These are phyloP conservation scores for Ophiostoma sp. DNA, from an alignment of 2,329 filamentous ascomycete species.

Conservation along the genomic window DNA sequence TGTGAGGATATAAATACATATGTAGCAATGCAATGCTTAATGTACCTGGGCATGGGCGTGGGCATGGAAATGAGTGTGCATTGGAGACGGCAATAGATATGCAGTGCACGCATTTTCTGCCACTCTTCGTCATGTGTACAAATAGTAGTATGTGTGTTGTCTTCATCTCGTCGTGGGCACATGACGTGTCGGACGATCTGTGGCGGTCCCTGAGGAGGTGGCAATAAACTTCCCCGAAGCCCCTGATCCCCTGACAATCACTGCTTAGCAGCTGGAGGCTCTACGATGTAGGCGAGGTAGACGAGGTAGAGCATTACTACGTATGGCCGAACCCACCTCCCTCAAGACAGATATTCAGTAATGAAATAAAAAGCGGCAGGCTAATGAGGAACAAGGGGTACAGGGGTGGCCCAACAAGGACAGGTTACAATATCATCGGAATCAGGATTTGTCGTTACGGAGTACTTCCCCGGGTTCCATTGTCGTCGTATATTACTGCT, in stretches of 20 bases:
- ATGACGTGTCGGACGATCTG: neutral
- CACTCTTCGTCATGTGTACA: neutral
- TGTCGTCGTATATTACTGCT: no score
- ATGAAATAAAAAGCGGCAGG: neutral
- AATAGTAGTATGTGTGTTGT: no score
- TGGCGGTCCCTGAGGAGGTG: neutral
- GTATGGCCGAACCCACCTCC: neutral
- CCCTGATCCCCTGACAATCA: neutral
- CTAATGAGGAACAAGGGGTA: neutral
- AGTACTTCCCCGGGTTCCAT: neutral
- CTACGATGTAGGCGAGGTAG: no score
- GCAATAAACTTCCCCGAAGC: no score
- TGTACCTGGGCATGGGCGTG: no score
- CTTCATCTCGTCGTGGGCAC: neutral
- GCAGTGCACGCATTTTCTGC: constrained; percentile 1
- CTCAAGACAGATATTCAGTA: no score
- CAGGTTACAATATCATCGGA: neutral
- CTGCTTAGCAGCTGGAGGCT: neutral
- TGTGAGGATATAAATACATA: neutral
- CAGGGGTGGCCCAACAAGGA: neutral
- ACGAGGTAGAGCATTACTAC: no score
- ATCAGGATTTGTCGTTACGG: neutral
- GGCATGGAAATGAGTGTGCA: no score
- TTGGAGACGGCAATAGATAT: neutral
- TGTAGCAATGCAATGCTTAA: neutral